Percentiles rank a stretch among this genome's conserved stretches.
These are phyloP conservation scores for Blepharisma undulans DNA, from an alignment of 169 alveolate species.

Conservation along the genomic window DNA sequence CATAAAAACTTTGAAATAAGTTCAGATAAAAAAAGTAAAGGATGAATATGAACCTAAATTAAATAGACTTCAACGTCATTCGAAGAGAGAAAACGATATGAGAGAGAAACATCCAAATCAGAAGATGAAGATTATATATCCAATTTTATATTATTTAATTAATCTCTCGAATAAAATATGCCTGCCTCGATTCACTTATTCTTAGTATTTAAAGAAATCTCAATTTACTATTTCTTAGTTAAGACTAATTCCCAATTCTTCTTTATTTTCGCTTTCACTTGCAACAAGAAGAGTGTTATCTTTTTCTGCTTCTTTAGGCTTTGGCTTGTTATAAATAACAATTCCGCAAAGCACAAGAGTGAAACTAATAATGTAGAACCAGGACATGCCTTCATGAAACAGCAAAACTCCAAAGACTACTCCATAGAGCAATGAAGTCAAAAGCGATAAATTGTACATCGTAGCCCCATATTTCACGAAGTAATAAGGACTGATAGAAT, in stretches of 20 bases:
- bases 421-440: neutral
- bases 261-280: neutral
- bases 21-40: neutral
- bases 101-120: neutral
- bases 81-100: neutral
- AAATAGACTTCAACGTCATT: neutral
- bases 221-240: neutral
- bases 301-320: neutral
- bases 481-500: slow-evolving; percentile 23
- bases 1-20: neutral
- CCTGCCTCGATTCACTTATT: too few relatives aligned
- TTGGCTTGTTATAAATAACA: neutral
- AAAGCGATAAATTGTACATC: neutral
- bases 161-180: too few relatives aligned
- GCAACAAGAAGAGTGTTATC: neutral
- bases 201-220: too few relatives aligned
- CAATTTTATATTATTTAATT: too few relatives aligned
- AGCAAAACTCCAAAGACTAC: neutral
- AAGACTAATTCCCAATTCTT: neutral
- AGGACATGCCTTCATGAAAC: neutral
- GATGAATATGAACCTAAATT: neutral
- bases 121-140: neutral
- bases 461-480: slow-evolving; percentile 23
- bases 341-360: neutral
- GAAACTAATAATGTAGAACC: neutral